Evolutionary conservation across 2,329 filamentous ascomycete species (phyloP).

Genomic region (Xylariales sp.): DNA sequence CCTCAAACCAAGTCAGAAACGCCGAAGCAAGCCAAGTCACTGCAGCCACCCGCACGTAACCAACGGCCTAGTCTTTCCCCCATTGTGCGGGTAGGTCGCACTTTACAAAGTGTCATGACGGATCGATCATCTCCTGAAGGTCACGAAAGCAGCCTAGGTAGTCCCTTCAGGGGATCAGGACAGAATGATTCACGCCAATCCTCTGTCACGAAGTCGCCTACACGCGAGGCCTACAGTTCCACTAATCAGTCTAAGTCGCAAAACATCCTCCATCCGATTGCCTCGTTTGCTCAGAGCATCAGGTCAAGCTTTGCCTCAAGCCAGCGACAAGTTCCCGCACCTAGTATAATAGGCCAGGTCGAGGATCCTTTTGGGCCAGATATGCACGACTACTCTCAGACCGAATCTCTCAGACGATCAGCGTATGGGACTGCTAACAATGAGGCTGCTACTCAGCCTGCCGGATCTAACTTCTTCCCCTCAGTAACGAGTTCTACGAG

Average conservation of each 20-base stretch:
- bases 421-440: conserved; percentile 6
- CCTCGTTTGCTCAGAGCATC: conserved; percentile 16
- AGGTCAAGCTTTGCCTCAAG: conserved; percentile 15
- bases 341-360: conserved; percentile 7
- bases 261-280: conserved; percentile 10
- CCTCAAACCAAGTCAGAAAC: conserved; percentile 2
- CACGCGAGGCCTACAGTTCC: conserved; percentile 13
- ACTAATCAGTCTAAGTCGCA: not conserved
- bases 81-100: conserved; percentile 53
- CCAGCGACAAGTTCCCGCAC: conserved; percentile 10
- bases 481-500: conserved; percentile 17
- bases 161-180: conserved; percentile 45
- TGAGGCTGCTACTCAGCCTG: conserved; percentile 3
- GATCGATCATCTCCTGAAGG: conserved; percentile 53
- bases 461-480: conserved; percentile 1
- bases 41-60: not conserved
- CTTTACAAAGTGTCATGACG: conserved; percentile 53
- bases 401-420: conserved; percentile 10
- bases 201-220: conserved; percentile 20
- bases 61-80: conserved; percentile 43
- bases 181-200: conserved; percentile 21
- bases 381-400: conserved; percentile 12
- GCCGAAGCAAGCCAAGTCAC: not conserved
- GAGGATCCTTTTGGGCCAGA: conserved; percentile 16
- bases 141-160: conserved; percentile 47